A percentile compares a stretch with the other conserved stretches of the same genome.
phyloP scores from a whole-genome alignment of 2,329 filamentous ascomycete species.

The Curvularia hawaiiensis region DNA sequence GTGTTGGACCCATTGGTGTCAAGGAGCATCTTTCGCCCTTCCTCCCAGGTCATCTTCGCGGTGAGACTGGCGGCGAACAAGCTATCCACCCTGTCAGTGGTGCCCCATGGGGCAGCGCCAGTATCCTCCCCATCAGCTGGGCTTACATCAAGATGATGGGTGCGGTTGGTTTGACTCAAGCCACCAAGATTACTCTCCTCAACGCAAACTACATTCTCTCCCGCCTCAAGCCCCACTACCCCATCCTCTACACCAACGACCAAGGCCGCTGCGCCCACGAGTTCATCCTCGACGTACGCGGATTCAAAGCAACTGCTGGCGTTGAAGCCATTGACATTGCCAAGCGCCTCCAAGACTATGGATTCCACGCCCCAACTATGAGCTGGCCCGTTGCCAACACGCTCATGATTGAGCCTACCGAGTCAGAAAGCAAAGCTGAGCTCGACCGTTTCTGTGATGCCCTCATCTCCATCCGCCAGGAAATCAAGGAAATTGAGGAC shows the following conservation, averaged over 20 bases:
- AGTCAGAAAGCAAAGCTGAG: slow-evolving; percentile 90
- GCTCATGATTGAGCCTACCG: slow-evolving; percentile 97
- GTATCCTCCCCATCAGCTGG: slow-evolving; percentile 93
- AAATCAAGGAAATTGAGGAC: slow-evolving; percentile 83
- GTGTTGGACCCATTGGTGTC: slow-evolving; percentile 92
- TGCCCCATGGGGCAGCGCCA: slow-evolving; percentile 84
- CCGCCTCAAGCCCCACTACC: slow-evolving; percentile 82
- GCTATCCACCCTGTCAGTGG: slow-evolving; percentile 77
- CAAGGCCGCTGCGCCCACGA: slow-evolving; percentile 92
- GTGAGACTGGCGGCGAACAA: slow-evolving; percentile 60
- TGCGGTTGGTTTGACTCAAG: slow-evolving; percentile 78
- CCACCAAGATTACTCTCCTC: slow-evolving; percentile 89
- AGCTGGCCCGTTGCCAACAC: slow-evolving; percentile 94
- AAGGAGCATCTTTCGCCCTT: slow-evolving; percentile 78
- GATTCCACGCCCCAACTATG: slow-evolving; percentile 98
- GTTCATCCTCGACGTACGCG: slow-evolving; percentile 89
- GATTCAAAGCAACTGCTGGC: slow-evolving; percentile 81
- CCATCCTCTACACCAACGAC: slow-evolving; percentile 91
- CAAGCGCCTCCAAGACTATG: slow-evolving; percentile 95
- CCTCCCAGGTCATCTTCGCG: slow-evolving; percentile 73
- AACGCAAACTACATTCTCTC: slow-evolving; percentile 97
- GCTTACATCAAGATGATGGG: slow-evolving; percentile 96
- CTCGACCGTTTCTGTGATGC: slow-evolving; percentile 93
- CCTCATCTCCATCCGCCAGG: slow-evolving; percentile 80
- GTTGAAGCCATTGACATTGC: slow-evolving; percentile 94